phyloP scores from a whole-genome alignment of 768 basidiomycete species.

The Lactifluus hygrophoroides region DNA sequence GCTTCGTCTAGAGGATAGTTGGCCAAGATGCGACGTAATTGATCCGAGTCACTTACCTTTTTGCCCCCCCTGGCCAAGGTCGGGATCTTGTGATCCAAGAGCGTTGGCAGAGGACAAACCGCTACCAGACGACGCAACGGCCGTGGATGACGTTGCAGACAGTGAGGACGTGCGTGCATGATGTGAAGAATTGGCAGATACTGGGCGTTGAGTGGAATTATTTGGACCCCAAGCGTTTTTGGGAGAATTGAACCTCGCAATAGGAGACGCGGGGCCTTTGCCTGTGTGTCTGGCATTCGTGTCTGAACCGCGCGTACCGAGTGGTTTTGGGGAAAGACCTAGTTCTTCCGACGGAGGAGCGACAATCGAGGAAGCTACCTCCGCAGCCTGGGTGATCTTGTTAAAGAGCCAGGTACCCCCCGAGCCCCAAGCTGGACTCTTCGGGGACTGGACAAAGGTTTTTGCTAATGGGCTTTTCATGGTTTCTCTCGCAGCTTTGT shows the following conservation, averaged over 20 bases:
- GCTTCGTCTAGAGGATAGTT: not conserved
- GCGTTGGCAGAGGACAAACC: not conserved
- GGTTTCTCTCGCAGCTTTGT: not conserved
- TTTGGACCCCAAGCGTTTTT: not conserved
- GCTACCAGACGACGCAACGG: not conserved
- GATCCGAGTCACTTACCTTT: not conserved
- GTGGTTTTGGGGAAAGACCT: not conserved
- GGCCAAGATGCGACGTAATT: not conserved
- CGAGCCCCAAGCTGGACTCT: slow-evolving; percentile 1
- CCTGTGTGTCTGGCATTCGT: not conserved
- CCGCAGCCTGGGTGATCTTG: not conserved
- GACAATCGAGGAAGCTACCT: not conserved
- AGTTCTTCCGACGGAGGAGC: not conserved
- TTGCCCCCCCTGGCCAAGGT: not conserved
- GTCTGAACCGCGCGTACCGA: not conserved
- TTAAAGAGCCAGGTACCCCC: not conserved
- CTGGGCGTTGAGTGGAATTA: not conserved
- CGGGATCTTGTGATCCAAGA: not conserved
- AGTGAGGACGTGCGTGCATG: not conserved
- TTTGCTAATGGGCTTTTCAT: not conserved
- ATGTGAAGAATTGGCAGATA: not conserved
- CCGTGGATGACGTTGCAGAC: not conserved
- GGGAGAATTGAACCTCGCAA: not conserved
- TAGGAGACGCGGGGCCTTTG: not conserved
- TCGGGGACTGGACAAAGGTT: not conserved